Evolutionary conservation across 257 asterid genomes (phyloP), one percentile per base, ranked within the genome.

Genomic region (Solanum bulbocastanum): DNA sequence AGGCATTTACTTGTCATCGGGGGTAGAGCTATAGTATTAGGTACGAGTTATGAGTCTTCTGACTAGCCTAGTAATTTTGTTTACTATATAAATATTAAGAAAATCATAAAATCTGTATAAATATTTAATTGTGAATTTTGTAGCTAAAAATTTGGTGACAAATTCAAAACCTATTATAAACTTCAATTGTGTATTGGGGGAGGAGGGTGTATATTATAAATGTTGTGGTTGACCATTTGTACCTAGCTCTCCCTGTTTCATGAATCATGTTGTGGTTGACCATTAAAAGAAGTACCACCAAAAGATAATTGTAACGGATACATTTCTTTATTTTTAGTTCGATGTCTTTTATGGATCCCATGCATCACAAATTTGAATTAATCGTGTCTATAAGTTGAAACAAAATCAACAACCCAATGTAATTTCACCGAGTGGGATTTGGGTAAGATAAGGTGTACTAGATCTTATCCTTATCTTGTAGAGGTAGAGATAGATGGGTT

Each of bases 251-350:
- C 52, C 75, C 52, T 11, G 66, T 62, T 20, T 84, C 37, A 46
- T 39, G 40, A 87, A 88, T 76, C 88, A 35, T 49, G 84, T 88
- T 84, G 71, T 84, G 79, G 85, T 89, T 88, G 90, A 89, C 79
- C 87, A 71, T 72, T 52, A 33, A 42, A 87, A 36, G 40, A 35
- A 35, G 27, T 13, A 73, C 46, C 46, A 35, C 44, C 27, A 73
- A 73, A 16, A 73, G 25, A 11, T 20, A 10, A 20, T 36, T 22
- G 6, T 42, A 16, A 73, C 3, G 4, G 12, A 8, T 73, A 20
- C 18, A 35, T 18, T 15, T 18, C 27, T 73, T 4, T 10, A 18
- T 20, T 35, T 22, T 73, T 73, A 35, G 6, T 35, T 4, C 3
- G 15, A 35, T 18, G 8, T 73, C 15, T 73, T 73, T 18, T 4